Evolutionary conservation across 148 eudicot genomes (phyloP), one percentile per base, ranked within the genome.

Genomic region (Dianthus caryophyllus): DNA sequence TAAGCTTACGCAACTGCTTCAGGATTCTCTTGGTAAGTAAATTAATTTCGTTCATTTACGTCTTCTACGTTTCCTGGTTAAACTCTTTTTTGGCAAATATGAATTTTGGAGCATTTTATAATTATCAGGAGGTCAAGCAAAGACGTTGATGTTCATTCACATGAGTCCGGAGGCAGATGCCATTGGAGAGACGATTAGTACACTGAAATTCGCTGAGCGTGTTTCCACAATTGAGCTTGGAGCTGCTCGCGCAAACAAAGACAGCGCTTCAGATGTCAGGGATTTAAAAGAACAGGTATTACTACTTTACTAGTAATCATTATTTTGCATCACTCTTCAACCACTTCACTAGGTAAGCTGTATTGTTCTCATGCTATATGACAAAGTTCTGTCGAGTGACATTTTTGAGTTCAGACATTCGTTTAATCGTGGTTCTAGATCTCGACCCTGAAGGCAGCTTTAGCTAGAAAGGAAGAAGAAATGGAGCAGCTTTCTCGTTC

Each of bases 171-270:
- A 93, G 76, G 79, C 71, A 25, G 90, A 87, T 67, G 90, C 95
- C 17, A 71, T 90, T 55, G 88, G 87, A 61, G 98, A 93, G 80
- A 87, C 96, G 33, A 67, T 93, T 41, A 87, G 96, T 64, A 89
- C 98, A 30, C 91, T 93, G n/a, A 93, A 93, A 78, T 93, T 93
- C 68, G 96, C 96, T 53, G 98, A 93, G 76, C 91, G 98, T n/a
- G 95, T 93, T 67, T 86, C 98, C 7, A 81, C 88, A 0, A 82
- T 93, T 21, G 98, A 89, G 77, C 96, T 90, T 73, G 98, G 98
- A 68, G 87, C 90, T 78, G 95, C 96, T 39, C 81, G 81, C 59
- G 71, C 81, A 50, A 87, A 91, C 73, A 88, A 82, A 66, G 96
- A 91, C 2, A 55, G 21, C 18, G 33, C 68, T 75, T 25, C 76